Conservation (phyloP, 2,329 filamentous ascomycete species). For the Venturia oleaginea region DNA sequence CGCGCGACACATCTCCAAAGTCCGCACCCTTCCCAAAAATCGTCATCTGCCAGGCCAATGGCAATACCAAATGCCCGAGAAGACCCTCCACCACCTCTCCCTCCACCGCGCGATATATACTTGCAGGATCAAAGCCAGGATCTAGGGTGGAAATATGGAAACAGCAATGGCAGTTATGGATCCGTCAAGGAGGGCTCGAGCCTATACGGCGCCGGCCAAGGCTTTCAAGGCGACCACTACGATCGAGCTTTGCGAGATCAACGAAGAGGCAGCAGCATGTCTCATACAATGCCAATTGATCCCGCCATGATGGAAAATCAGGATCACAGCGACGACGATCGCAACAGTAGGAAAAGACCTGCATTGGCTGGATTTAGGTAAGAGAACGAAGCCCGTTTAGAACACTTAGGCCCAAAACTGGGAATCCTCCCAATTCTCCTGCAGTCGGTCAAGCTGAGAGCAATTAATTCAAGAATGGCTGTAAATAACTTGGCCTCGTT, state of each 20-base stretch:
- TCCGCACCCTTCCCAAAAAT: background rate
- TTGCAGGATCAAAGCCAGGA: constrained; percentile 50
- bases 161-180: constrained; percentile 31
- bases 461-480: background rate
- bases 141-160: constrained; percentile 54
- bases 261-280: constrained; percentile 25
- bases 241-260: background rate
- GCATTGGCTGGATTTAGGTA: constrained; percentile 35
- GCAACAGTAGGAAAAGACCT: constrained; percentile 25
- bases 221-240: constrained; percentile 3
- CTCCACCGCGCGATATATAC: constrained; percentile 51
- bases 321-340: constrained; percentile 30
- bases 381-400: background rate
- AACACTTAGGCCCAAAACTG: background rate
- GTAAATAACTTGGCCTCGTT: background rate
- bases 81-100: constrained; percentile 51
- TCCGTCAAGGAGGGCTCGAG: constrained; percentile 40
- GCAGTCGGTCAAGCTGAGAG: background rate
- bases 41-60: constrained; percentile 45
- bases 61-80: constrained; percentile 51
- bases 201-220: constrained; percentile 28
- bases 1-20: constrained; percentile 2
- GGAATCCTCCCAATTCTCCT: background rate
- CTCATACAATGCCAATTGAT: constrained; percentile 27
- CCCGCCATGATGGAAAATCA: constrained; percentile 27